A percentile compares a stretch with the other conserved stretches of the same genome.
These are phyloP conservation scores for Litchi chinensis DNA, from an alignment of 345 rosid species.

Conservation along the genomic window DNA sequence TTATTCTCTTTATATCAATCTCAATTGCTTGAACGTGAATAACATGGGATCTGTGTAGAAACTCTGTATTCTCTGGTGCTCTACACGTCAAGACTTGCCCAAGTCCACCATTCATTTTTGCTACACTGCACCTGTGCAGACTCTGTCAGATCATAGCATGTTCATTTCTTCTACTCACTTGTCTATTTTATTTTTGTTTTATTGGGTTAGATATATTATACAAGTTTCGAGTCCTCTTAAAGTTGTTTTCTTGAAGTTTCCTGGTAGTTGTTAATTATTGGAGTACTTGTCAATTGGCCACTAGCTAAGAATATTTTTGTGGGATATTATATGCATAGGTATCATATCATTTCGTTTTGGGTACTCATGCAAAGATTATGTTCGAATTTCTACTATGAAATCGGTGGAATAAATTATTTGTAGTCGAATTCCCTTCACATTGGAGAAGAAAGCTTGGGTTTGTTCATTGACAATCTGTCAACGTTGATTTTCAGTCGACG, in stretches of 20 bases:
- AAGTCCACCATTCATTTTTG: background rate
- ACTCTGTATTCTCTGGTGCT: conserved; percentile 5
- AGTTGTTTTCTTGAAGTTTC: no score
- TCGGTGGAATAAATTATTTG: background rate
- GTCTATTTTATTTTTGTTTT: no score
- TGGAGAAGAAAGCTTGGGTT: background rate
- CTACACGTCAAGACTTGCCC: background rate
- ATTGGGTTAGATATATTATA: no score
- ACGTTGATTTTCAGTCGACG: no score
- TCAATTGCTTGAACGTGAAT: conserved; percentile 7
- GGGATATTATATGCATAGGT: no score
- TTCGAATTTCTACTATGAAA: background rate
- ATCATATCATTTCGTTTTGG: no score
- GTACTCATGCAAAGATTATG: no score
- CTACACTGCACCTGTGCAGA: no score
- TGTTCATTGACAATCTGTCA: background rate
- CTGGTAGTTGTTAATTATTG: no score
- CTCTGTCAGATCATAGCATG: background rate
- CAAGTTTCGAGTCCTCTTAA: no score
- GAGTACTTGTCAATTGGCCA: no score
- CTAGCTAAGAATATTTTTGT: no score
- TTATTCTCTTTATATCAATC: conserved; percentile 6
- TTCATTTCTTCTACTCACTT: background rate
- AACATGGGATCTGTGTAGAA: background rate
- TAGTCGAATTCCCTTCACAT: conserved; percentile 1